Evolutionary conservation across 2,329 filamentous ascomycete species (phyloP), one percentile per base, ranked within the genome.

Genomic region (Fragosphaeria purpurea): DNA sequence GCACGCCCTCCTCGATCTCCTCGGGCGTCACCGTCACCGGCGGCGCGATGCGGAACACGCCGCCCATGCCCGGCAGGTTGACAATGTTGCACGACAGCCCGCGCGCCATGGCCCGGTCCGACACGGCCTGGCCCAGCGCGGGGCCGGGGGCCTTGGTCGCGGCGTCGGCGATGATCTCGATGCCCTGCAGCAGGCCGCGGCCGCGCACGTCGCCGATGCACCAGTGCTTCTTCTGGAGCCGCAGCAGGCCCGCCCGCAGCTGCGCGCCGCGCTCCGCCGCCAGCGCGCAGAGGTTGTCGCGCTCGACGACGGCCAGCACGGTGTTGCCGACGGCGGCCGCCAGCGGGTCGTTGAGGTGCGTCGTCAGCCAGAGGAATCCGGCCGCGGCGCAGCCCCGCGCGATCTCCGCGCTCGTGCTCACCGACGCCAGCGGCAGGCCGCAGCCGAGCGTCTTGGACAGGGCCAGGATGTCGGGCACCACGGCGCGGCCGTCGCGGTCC

Each of bases 201-300:
- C 78, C 78, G 8, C 79, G 71, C 0, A 83, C 72, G 57, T 82
- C 78, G 1, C 80, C 80, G 47, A 83, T 77, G 61, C 78, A 83
- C 34, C 70, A 73, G 58, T 80, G 82, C n/a, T 70, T 69, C 22
- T 63, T 59, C 57, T 73, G 69, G 13, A 79, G 63, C 34, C 51
- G 61, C 31, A 62, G 62, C n/a, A 79, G 69, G 2, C 71, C 76
- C 0, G 59, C 64, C 51, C 71, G 72, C 4, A 82, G 63, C 30
- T 71, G 60, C 2, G 63, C 53, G 1, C 78, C 77, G 6, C 70
- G 64, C 33, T 62, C 58, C 6, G 64, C 60, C 5, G 77, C 70
- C 3, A 69, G 66, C 52, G 64, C 62, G 13, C 76, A 71, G 8
- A 83, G 63, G 22, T 70, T 63, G 53, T 83, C 79, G 1, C 78